A percentile compares a stretch with the other conserved stretches of the same genome.
These are phyloP conservation scores for Raphanus raphanistrum DNA, from an alignment of 345 rosid genomes.

Conservation along the genomic window DNA sequence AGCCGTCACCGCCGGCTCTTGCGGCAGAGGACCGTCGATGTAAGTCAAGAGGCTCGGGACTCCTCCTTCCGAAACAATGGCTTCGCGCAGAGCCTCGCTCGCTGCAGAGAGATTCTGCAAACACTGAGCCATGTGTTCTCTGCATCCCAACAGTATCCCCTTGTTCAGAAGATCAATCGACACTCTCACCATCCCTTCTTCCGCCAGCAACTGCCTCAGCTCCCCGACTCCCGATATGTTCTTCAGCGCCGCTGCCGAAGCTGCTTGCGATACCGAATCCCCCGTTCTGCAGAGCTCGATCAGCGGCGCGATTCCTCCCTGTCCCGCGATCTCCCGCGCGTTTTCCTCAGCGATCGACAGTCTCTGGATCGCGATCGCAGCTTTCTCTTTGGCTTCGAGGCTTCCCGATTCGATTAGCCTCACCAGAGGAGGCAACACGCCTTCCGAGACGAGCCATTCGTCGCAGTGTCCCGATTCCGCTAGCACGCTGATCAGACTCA, in stretches of 20 bases:
- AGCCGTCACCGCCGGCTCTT: slow-evolving; percentile 79
- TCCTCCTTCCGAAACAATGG: slow-evolving; percentile 75
- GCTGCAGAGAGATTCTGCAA: slow-evolving; percentile 90
- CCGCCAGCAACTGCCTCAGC: slow-evolving; percentile 65
- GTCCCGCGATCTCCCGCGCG: slow-evolving; percentile 76
- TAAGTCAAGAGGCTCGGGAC: slow-evolving; percentile 63
- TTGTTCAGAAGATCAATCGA: slow-evolving; percentile 66
- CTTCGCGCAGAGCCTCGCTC: slow-evolving; percentile 62
- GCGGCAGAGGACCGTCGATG: slow-evolving; percentile 80
- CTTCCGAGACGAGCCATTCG: slow-evolving; percentile 83
- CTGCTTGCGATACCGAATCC: slow-evolving; percentile 80
- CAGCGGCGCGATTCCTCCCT: slow-evolving; percentile 75
- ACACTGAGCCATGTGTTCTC: slow-evolving; percentile 87
- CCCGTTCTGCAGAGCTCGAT: slow-evolving; percentile 68
- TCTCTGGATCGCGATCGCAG: slow-evolving; percentile 74
- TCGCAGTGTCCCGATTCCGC: slow-evolving; percentile 82
- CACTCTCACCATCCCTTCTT: slow-evolving; percentile 72
- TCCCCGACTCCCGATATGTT: slow-evolving; percentile 75
- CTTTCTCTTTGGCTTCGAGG: slow-evolving; percentile 70
- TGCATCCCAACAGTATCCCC: slow-evolving; percentile 73
- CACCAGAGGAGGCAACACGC: slow-evolving; percentile 78
- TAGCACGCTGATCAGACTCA: slow-evolving; percentile 61
- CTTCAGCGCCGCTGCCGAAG: slow-evolving; percentile 81
- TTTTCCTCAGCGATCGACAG: slow-evolving; percentile 72
- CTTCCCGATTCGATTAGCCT: slow-evolving; percentile 88